A percentile compares a stretch with the other conserved stretches of the same genome.
phyloP scores from a whole-genome alignment of 495 filamentous ascomycete species.

The Penicillium simplicissimum region DNA sequence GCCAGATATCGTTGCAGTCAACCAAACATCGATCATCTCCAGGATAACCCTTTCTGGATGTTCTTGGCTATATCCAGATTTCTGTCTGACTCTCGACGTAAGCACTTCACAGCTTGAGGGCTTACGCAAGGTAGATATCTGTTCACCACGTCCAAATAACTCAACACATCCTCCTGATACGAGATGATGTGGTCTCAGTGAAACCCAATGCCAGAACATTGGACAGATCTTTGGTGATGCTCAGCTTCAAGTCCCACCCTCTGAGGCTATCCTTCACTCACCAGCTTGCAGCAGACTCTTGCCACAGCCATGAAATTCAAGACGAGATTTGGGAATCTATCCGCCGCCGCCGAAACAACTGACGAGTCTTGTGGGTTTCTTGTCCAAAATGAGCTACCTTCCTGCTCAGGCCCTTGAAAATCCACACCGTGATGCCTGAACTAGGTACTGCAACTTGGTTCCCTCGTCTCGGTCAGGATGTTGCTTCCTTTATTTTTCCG shows the following conservation, averaged over 20 bases:
- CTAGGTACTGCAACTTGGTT: no score
- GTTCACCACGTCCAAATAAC: neutral
- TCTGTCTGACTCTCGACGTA: neutral
- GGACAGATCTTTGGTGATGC: neutral
- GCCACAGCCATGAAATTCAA: no score
- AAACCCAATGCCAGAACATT: neutral
- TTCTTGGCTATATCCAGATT: neutral
- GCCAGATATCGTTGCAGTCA: neutral
- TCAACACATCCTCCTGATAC: neutral
- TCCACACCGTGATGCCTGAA: no score
- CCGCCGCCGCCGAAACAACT: no score
- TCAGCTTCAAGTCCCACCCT: neutral
- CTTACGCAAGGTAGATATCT: neutral
- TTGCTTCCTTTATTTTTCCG: no score
- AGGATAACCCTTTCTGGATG: neutral
- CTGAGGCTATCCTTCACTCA: no score
- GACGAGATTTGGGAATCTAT: no score
- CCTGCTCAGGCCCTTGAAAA: no score
- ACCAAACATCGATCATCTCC: neutral
- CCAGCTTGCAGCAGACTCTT: no score
- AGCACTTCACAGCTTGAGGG: neutral
- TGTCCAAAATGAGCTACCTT: no score
- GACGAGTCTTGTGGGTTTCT: no score
- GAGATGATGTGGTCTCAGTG: neutral
- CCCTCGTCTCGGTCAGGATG: no score